Evolutionary conservation across 805 yeast species (phyloP).

Genomic region (Wickerhamomyces chaumierensis): DNA sequence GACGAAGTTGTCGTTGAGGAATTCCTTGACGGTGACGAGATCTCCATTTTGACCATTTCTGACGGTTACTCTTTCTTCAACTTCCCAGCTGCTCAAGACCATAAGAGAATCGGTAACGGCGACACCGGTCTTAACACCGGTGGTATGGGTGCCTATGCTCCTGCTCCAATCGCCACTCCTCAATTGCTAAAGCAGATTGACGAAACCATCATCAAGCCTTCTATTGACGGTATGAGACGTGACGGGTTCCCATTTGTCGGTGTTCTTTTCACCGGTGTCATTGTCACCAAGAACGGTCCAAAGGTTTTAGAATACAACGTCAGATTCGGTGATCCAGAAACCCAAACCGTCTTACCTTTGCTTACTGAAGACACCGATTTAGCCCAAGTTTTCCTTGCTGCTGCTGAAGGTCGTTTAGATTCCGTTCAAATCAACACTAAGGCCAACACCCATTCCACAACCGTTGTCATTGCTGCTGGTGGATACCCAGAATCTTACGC

Average conservation of each 20-base stretch:
- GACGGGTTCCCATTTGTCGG: conserved; percentile 96
- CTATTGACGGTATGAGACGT: conserved; percentile 90
- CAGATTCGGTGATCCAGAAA: conserved; percentile 98
- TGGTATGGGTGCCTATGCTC: conserved; percentile 99
- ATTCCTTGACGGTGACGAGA: conserved; percentile 92
- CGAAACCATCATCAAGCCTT: conserved; percentile 70
- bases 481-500: conserved; percentile 87
- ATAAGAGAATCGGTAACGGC: conserved; percentile 87
- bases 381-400: conserved; percentile 85
- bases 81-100: conserved; percentile 97
- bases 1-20: conserved; percentile 93
- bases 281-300: conserved; percentile 82
- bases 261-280: conserved; percentile 88
- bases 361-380: conserved; percentile 78
- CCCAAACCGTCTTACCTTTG: conserved; percentile 90
- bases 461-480: conserved; percentile 94
- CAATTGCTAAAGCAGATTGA: conserved; percentile 60
- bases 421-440: conserved; percentile 50
- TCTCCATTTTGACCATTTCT: conserved; percentile 80
- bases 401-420: conserved; percentile 90
- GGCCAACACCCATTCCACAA: conserved; percentile 59
- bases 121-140: conserved; percentile 96
- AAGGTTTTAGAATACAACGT: conserved; percentile 95
- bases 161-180: conserved; percentile 91
- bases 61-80: conserved; percentile 90